Conservation (phyloP, 805 yeast species). For the Kodamaea lidongshanica region DNA sequence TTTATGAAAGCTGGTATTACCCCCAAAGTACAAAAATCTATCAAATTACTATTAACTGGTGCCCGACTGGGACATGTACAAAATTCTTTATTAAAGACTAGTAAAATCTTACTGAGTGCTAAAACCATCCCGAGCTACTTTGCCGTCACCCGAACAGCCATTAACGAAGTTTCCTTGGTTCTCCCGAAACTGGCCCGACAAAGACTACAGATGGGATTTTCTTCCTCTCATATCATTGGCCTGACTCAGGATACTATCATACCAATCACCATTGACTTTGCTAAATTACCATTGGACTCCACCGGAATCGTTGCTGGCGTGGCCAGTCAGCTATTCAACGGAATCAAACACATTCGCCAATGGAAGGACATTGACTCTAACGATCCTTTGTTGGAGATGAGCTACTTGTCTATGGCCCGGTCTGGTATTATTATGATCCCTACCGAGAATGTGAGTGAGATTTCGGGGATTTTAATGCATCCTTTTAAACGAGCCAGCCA, state of each 20-base stretch:
- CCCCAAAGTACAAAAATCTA: conserved; percentile 38
- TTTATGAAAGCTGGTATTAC: conserved; percentile 33
- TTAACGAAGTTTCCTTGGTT: conserved; percentile 44
- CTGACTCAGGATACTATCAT: conserved; percentile 49
- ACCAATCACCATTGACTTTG: conserved; percentile 53
- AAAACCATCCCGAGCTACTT: conserved; percentile 37
- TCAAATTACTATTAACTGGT: conserved; percentile 49
- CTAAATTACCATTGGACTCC: conserved; percentile 48
- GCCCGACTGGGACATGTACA: conserved; percentile 47
- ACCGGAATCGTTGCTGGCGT: conserved; percentile 66
- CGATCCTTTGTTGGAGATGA: conserved; percentile 41
- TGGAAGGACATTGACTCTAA: conserved; percentile 3
- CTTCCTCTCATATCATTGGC: conserved; percentile 43
- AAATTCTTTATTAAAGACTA: conserved; percentile 37
- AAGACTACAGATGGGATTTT: conserved; percentile 35
- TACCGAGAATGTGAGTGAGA: conserved; percentile 37
- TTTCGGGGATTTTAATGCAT: conserved; percentile 23
- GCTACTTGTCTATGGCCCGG: conserved; percentile 54
- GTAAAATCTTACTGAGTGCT: conserved; percentile 28
- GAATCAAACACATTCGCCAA: conserved; percentile 15
- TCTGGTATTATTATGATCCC: conserved; percentile 58
- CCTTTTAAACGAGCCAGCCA: no score
- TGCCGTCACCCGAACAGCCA: conserved; percentile 48
- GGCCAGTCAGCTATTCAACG: conserved; percentile 43
- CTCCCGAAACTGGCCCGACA: conserved; percentile 37